These are phyloP conservation scores for Lentinula edodes DNA, from an alignment of 768 basidiomycete genomes.

Conservation along the genomic window DNA sequence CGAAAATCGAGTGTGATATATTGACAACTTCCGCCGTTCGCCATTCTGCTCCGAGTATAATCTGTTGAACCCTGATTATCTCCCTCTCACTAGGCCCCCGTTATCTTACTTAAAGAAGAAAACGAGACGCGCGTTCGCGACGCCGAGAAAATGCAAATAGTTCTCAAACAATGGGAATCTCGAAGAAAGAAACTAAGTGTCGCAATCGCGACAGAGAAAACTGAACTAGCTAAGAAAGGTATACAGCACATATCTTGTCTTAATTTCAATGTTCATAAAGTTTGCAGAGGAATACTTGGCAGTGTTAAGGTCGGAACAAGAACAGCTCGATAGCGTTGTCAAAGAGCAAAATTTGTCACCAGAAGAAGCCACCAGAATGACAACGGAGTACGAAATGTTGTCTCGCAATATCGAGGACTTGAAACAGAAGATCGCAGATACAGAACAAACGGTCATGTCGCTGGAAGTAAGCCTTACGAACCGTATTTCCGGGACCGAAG, in stretches of 20 bases:
- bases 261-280: neutral
- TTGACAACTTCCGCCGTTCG: slow-evolving; percentile 59
- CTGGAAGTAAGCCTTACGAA: slow-evolving; percentile 83
- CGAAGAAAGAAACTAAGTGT: slow-evolving; percentile 65
- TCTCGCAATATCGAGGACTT: slow-evolving; percentile 71
- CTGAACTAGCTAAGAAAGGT: slow-evolving; percentile 56
- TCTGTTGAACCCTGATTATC: neutral
- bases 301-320: slow-evolving; percentile 58
- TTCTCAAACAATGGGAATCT: slow-evolving; percentile 63
- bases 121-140: slow-evolving; percentile 66
- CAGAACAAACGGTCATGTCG: slow-evolving; percentile 65
- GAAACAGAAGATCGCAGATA: slow-evolving; percentile 68
- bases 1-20: slow-evolving; percentile 48
- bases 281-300: slow-evolving; percentile 54
- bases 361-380: slow-evolving; percentile 90
- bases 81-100: slow-evolving; percentile 40
- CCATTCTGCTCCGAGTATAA: neutral
- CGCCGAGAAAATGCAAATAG: slow-evolving; percentile 72
- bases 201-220: slow-evolving; percentile 61
- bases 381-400: slow-evolving; percentile 78
- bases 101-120: slow-evolving; percentile 56
- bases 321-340: slow-evolving; percentile 58
- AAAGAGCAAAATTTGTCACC: slow-evolving; percentile 85
- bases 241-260: slow-evolving; percentile 12
- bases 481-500: slow-evolving; percentile 75